Evolutionary conservation across 2,329 filamentous ascomycete genomes (phyloP).

Genomic region (Pseudogymnoascus sp.): DNA sequence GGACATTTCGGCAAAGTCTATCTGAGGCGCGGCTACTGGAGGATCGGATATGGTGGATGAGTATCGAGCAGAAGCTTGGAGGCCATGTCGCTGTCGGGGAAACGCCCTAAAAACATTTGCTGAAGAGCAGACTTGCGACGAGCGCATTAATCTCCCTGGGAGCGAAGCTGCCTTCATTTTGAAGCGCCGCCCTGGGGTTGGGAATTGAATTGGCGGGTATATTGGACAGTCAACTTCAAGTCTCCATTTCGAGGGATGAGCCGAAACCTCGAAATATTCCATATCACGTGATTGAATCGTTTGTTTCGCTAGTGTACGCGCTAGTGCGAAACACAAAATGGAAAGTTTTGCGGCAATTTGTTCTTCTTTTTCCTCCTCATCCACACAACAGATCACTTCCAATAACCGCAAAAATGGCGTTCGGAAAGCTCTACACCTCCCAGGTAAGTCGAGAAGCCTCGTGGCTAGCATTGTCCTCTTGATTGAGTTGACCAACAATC

Average conservation of each 20-base stretch:
- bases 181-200: constrained; percentile 11
- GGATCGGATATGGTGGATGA: constrained; percentile 24
- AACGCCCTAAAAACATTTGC: neutral
- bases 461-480: constrained; percentile 20
- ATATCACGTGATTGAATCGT: neutral
- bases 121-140: constrained; percentile 4
- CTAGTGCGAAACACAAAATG: constrained; percentile 4
- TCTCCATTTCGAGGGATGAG: neutral
- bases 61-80: constrained; percentile 15
- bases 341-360: constrained; percentile 5
- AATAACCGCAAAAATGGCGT: constrained; percentile 59
- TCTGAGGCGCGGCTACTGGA: constrained; percentile 35
- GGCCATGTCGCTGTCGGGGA: neutral
- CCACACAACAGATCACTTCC: constrained; percentile 7
- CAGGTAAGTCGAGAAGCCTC: constrained; percentile 45
- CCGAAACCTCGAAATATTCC: constrained; percentile 8
- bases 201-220: constrained; percentile 8
- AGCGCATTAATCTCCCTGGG: constrained; percentile 19
- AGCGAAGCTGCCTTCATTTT: constrained; percentile 27
- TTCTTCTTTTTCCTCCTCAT: constrained; percentile 5
- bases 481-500: constrained; percentile 15
- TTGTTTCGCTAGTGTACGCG: neutral
- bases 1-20: constrained; percentile 31
- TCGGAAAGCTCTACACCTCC: constrained; percentile 94
- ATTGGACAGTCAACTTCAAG: neutral